Evolutionary conservation across 257 asterid genomes (phyloP).

Genomic region (Cynanchum wilfordii): DNA sequence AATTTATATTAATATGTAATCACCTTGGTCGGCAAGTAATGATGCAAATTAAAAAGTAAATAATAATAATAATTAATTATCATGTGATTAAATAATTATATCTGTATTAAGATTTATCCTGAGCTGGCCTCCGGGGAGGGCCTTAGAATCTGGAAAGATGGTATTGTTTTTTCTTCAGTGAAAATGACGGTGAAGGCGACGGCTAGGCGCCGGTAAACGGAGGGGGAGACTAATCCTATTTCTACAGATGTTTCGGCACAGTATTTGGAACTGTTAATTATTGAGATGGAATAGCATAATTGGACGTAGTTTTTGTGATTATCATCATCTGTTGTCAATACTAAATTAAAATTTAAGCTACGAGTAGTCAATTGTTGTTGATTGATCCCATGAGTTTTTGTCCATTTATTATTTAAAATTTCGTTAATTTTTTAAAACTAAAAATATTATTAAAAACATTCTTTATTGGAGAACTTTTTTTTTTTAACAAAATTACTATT

Average conservation of each 20-base stretch:
- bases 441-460: too few species aligned
- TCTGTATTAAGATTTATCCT: background rate
- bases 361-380: too few species aligned
- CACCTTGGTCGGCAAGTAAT: background rate
- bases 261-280: background rate
- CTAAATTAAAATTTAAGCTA: too few species aligned
- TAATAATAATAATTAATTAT: too few species aligned
- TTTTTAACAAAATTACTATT: too few species aligned
- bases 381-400: too few species aligned
- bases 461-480: too few species aligned
- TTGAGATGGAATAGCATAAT: background rate
- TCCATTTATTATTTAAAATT: too few species aligned
- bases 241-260: background rate
- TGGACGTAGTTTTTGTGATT: too few species aligned
- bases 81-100: background rate
- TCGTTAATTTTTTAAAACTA: too few species aligned
- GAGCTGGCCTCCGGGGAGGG: background rate
- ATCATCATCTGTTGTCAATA: too few species aligned
- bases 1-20: background rate
- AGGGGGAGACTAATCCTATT: background rate
- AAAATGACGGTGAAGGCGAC: slow-evolving; percentile 4
- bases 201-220: background rate
- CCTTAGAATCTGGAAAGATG: background rate
- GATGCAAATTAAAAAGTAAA: background rate
- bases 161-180: background rate